phyloP scores from a whole-genome alignment of 306 rosid genomes.

The Prinsepia uniflora region DNA sequence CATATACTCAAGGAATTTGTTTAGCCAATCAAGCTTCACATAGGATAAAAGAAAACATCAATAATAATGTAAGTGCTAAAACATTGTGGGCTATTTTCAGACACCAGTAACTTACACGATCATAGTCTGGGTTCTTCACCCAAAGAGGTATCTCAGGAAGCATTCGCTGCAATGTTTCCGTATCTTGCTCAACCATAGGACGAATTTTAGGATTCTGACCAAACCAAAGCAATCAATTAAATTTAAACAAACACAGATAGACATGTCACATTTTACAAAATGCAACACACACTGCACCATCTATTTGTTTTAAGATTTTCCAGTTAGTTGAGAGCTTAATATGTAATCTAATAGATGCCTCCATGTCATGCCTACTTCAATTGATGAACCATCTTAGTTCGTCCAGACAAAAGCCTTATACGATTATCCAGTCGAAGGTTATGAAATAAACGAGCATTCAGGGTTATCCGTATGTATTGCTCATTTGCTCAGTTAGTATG shows the following conservation, averaged over 20 bases:
- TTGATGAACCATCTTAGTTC: background rate
- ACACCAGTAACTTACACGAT: constrained; percentile 53
- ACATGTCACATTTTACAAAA: background rate
- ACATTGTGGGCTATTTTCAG: constrained; percentile 7
- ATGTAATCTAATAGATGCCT: background rate
- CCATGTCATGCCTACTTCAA: too few species aligned
- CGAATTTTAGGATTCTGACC: constrained; percentile 57
- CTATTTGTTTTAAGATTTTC: background rate
- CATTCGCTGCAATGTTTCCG: constrained; percentile 60
- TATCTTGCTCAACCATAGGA: constrained; percentile 67
- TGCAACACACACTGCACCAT: background rate
- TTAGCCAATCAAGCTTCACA: constrained; percentile 78
- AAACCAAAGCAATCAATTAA: constrained; percentile 17
- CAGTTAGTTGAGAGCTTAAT: too few species aligned
- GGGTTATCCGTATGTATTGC: too few species aligned
- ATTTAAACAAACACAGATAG: background rate
- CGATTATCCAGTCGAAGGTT: too few species aligned
- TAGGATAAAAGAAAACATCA: constrained; percentile 7
- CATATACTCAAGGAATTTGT: constrained; percentile 68
- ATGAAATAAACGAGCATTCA: too few species aligned
- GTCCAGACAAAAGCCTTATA: too few species aligned
- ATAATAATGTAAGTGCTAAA: constrained; percentile 3
- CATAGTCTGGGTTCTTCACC: constrained; percentile 91
- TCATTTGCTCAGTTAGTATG: too few species aligned
- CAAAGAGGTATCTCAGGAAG: constrained; percentile 89